A percentile compares a stretch with the other conserved stretches of the same genome.
These are phyloP conservation scores for Nemania serpens DNA, from an alignment of 2,329 filamentous ascomycete genomes.

Conservation along the genomic window DNA sequence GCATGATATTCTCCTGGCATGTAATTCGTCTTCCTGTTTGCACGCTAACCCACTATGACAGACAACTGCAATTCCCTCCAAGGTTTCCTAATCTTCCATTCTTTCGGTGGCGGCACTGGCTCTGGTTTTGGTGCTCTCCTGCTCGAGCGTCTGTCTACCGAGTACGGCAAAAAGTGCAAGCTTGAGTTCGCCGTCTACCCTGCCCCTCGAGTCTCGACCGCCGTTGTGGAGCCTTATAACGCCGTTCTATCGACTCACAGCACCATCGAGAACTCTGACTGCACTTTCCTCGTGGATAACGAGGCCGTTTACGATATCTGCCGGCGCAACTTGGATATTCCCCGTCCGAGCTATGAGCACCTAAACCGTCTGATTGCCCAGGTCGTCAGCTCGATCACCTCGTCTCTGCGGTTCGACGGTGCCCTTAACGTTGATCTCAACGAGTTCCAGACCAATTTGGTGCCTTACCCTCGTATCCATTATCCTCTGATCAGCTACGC, in stretches of 20 bases:
- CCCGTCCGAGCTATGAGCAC: constrained; percentile 71
- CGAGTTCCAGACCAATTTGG: constrained; percentile 79
- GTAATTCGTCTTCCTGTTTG: neutral
- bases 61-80: constrained; percentile 76
- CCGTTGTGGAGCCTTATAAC: constrained; percentile 76
- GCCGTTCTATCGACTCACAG: constrained; percentile 74
- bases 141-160: constrained; percentile 72
- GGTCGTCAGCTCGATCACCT: constrained; percentile 76
- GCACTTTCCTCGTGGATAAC: constrained; percentile 77
- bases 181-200: constrained; percentile 76
- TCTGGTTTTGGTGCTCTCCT: constrained; percentile 75
- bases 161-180: constrained; percentile 79
- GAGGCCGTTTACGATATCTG: constrained; percentile 78
- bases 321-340: constrained; percentile 71
- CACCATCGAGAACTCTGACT: constrained; percentile 79
- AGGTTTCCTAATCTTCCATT: constrained; percentile 77
- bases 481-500: constrained; percentile 76
- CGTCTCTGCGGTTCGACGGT: constrained; percentile 73
- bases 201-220: constrained; percentile 70
- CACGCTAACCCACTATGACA: constrained; percentile 41
- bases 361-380: constrained; percentile 75
- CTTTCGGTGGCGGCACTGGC: constrained; percentile 73
- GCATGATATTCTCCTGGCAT: constrained; percentile 34
- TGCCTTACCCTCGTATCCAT: constrained; percentile 75
- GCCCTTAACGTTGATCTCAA: constrained; percentile 75